Evolutionary conservation across 768 basidiomycete genomes (phyloP).

Genomic region (Strobilomyces dryophilus): DNA sequence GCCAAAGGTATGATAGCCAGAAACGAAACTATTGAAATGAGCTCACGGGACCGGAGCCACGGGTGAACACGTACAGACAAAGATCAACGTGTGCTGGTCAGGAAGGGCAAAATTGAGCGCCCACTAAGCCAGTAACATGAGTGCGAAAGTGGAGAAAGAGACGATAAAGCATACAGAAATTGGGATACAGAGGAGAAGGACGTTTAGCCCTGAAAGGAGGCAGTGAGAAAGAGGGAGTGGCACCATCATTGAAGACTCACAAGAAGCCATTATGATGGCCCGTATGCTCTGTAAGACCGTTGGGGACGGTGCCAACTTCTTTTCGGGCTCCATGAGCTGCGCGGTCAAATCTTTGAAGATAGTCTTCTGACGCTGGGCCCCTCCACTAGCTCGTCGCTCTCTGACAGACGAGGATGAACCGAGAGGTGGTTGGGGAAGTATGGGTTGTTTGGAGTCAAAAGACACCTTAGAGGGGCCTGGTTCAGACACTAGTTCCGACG

Average conservation of each 20-base stretch:
- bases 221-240: constrained; percentile 2
- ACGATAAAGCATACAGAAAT: constrained; percentile 45
- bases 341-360: constrained; percentile 20
- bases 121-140: constrained; percentile 48
- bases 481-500: constrained; percentile 12
- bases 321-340: constrained; percentile 36
- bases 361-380: constrained; percentile 1
- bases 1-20: constrained; percentile 82
- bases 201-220: constrained; percentile 51
- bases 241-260: constrained; percentile 33
- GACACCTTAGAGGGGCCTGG: constrained; percentile 1
- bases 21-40: constrained; percentile 55
- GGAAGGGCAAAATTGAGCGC: constrained; percentile 59
- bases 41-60: background rate
- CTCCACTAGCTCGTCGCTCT: constrained; percentile 1
- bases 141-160: background rate
- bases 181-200: constrained; percentile 70
- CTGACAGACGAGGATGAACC: constrained; percentile 14
- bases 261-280: constrained; percentile 54
- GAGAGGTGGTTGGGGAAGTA: constrained; percentile 5
- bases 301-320: constrained; percentile 40
- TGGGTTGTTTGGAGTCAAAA: constrained; percentile 1
- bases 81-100: constrained; percentile 55
- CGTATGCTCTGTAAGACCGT: constrained; percentile 42
- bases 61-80: constrained; percentile 56